Evolutionary conservation across 2,329 filamentous ascomycete species (phyloP).

Genomic region (Incumbomyces lentus): DNA sequence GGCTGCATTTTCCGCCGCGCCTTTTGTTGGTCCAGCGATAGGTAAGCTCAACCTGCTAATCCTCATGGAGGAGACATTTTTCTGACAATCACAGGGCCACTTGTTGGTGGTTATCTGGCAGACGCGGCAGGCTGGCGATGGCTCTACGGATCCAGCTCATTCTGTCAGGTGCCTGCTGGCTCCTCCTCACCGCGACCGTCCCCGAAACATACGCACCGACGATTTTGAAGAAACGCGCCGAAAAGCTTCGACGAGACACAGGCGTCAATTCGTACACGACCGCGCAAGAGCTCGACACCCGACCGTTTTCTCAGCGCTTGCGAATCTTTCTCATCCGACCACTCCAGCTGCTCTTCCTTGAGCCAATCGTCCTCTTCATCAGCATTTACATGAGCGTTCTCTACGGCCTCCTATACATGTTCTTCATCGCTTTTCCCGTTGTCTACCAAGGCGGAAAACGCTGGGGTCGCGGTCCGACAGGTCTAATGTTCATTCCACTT

Average conservation of each 20-base stretch:
- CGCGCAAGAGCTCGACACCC: conserved; percentile 67
- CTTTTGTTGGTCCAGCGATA: conserved; percentile 61
- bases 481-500: conserved; percentile 78
- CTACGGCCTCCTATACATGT: conserved; percentile 50
- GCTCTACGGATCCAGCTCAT: conserved; percentile 82
- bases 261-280: conserved; percentile 61
- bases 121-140: conserved; percentile 67
- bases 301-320: conserved; percentile 58
- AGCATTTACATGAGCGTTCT: conserved; percentile 74
- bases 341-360: conserved; percentile 78
- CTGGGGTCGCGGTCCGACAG: conserved; percentile 62
- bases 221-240: conserved; percentile 52
- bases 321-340: conserved; percentile 68
- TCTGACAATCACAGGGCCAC: conserved; percentile 36
- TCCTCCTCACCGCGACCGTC: conserved; percentile 73
- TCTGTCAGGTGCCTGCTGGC: conserved; percentile 56
- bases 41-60: conserved; percentile 73
- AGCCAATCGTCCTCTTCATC: conserved; percentile 77
- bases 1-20: conserved; percentile 74
- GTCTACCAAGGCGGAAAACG: conserved; percentile 73
- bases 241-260: conserved; percentile 40
- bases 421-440: conserved; percentile 44
- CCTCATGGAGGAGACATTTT: no score
- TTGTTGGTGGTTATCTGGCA: conserved; percentile 66
- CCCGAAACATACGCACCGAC: conserved; percentile 81